phyloP scores from a whole-genome alignment of 75 land plant genomes.

The Sequoia sempervirens region DNA sequence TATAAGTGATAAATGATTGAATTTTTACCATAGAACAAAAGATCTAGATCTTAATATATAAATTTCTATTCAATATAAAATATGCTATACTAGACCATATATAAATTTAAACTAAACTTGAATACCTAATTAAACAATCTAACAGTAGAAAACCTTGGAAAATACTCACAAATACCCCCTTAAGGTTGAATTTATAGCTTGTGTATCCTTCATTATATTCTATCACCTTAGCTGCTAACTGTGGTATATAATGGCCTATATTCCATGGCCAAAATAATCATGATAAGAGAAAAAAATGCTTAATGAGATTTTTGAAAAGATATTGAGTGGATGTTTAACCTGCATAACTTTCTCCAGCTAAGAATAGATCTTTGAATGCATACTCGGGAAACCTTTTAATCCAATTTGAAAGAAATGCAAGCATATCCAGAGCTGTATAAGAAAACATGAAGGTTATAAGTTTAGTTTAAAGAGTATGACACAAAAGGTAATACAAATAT shows the following conservation, averaged over 20 bases:
- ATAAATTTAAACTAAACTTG: too few relatives aligned
- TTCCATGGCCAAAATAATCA: not conserved
- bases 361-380: slow-evolving; percentile 53
- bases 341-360: slow-evolving; percentile 98
- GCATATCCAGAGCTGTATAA: slow-evolving; percentile 70
- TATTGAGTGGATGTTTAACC: slow-evolving; percentile 27
- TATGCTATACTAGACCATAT: too few relatives aligned
- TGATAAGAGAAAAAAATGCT: too few relatives aligned
- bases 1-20: too few relatives aligned
- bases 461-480: too few relatives aligned
- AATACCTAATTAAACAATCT: too few relatives aligned
- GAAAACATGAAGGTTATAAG: not conserved
- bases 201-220: not conserved
- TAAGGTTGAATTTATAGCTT: not conserved
- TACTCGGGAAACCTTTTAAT: slow-evolving; percentile 73
- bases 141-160: too few relatives aligned
- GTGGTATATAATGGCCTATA: not conserved
- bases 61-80: too few relatives aligned
- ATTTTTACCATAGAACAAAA: too few relatives aligned
- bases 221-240: not conserved
- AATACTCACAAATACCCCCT: slow-evolving; percentile 6
- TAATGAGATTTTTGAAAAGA: too few relatives aligned
- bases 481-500: not conserved
- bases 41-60: too few relatives aligned
- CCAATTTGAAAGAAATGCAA: slow-evolving; percentile 61